phyloP scores from a whole-genome alignment of 169 alveolate species.

The Eimeria brunetti region DNA sequence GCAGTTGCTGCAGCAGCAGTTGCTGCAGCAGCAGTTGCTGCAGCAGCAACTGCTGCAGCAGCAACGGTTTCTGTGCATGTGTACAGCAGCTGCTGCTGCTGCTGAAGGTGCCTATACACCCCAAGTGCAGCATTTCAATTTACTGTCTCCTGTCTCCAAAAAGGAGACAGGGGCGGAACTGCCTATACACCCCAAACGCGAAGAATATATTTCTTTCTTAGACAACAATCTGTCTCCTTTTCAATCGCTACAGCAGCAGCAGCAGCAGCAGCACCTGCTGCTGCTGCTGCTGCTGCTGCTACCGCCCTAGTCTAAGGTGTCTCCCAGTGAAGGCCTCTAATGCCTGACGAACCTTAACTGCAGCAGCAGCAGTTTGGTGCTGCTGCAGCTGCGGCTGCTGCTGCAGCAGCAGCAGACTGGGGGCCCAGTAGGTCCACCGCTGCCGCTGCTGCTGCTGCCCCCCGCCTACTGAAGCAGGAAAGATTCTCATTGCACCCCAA shows the following conservation, averaged over 20 bases:
- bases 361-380: not conserved
- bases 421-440: conserved; percentile 1
- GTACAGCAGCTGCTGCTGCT: too few species aligned
- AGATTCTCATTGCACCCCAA: not conserved
- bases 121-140: not conserved
- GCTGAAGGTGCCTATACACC: not conserved
- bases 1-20: not conserved
- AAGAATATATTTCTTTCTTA: not conserved
- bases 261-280: not conserved
- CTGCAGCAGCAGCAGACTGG: conserved; percentile 28
- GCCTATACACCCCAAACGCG: not conserved
- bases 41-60: too few species aligned
- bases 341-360: not conserved
- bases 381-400: not conserved
- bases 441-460: conserved; percentile 26
- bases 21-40: not conserved
- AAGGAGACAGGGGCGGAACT: conserved; percentile 1
- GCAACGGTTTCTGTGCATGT: too few species aligned
- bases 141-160: not conserved
- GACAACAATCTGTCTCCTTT: not conserved
- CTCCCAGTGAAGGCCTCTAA: not conserved
- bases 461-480: not conserved
- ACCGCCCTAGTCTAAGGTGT: conserved; percentile 16
- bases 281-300: conserved; percentile 9
- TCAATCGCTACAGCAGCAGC: not conserved